phyloP scores from a whole-genome alignment of 2,329 filamentous ascomycete genomes.

The Curvularia sp. region DNA sequence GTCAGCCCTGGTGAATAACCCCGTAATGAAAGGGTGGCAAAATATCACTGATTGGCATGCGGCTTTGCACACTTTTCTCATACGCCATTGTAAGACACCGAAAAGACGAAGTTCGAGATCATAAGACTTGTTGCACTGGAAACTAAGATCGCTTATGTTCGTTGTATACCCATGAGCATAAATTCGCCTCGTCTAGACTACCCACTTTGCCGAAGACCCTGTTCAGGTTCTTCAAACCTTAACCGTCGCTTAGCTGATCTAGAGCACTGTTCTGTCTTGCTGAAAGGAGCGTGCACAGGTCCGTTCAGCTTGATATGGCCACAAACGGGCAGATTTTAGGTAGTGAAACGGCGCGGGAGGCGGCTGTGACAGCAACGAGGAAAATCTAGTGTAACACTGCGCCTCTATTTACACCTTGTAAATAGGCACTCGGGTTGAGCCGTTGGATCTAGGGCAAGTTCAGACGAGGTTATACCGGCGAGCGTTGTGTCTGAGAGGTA shows the following conservation, averaged over 20 bases:
- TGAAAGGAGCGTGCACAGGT: background rate
- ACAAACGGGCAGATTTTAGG: background rate
- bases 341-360: background rate
- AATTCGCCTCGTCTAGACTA: background rate
- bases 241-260: background rate
- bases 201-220: background rate
- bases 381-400: background rate
- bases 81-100: background rate
- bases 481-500: background rate
- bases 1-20: background rate
- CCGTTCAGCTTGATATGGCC: background rate
- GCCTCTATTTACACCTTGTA: too few species aligned
- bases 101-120: background rate
- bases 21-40: background rate
- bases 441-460: background rate
- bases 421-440: background rate
- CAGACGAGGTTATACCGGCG: background rate
- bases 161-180: background rate
- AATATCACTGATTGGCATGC: background rate
- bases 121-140: background rate
- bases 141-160: background rate
- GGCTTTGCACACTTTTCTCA: background rate
- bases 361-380: background rate
- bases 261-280: background rate
- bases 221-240: background rate